Percentiles rank a stretch among this genome's conserved stretches.
phyloP scores from a whole-genome alignment of 202 grass and related monocot species.

The Bolboschoenoplectus hybrid region DNA sequence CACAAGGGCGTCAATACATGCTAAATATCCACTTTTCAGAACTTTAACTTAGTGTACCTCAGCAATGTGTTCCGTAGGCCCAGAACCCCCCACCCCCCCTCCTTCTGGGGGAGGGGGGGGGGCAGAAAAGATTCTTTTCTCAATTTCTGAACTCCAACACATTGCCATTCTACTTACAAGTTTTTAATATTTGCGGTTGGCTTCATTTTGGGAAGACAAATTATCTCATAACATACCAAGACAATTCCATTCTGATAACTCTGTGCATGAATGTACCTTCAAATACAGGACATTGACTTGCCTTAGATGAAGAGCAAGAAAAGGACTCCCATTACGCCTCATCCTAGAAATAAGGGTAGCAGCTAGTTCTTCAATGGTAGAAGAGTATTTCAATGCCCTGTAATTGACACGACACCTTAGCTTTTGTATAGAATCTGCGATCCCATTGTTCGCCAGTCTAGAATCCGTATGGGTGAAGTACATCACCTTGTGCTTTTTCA shows the following conservation, averaged over 20 bases:
- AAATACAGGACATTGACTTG: constrained; percentile 44
- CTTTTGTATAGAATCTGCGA: constrained; percentile 91
- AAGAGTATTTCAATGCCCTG: constrained; percentile 86
- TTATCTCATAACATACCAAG: constrained; percentile 8
- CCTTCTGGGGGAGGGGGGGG: too few species aligned
- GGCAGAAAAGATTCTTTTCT: too few species aligned
- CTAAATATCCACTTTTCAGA: too few species aligned
- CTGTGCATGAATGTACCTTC: not conserved
- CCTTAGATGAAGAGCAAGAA: constrained; percentile 99
- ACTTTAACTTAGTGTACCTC: too few species aligned
- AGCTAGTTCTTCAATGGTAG: constrained; percentile 80
- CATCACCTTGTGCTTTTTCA: constrained; percentile 93
- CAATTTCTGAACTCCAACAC: too few species aligned
- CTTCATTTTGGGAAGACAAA: not conserved
- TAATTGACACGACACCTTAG: constrained; percentile 92
- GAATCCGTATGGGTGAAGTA: constrained; percentile 98
- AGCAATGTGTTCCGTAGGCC: too few species aligned
- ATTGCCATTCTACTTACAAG: too few species aligned
- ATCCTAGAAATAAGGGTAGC: constrained; percentile 78
- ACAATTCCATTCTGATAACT: not conserved
- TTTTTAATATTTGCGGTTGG: not conserved
- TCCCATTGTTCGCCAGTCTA: constrained; percentile 90
- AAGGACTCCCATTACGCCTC: constrained; percentile 67
- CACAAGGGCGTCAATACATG: too few species aligned
- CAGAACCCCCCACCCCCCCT: too few species aligned